Percentiles rank a stretch among this genome's conserved stretches.
Evolutionary conservation across 768 basidiomycete species (phyloP).

Genomic region (Lanmaoa rubissima): DNA sequence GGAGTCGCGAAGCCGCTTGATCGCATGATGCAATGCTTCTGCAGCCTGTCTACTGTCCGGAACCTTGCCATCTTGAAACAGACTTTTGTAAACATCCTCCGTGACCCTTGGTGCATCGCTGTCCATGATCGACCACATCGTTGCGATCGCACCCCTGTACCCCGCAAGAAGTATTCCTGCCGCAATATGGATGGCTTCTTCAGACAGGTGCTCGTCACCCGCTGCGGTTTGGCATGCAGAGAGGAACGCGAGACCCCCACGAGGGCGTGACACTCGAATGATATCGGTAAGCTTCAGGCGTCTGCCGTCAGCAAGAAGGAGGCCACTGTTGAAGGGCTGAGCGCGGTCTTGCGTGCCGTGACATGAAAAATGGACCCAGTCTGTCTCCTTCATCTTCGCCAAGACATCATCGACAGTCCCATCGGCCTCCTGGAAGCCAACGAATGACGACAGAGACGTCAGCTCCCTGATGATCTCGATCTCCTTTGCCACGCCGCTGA

Average conservation of each 20-base stretch:
- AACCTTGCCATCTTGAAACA: no score
- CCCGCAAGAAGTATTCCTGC: no score
- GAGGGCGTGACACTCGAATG: neutral
- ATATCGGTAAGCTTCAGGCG: neutral
- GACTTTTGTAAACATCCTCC: no score
- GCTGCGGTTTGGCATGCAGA: neutral
- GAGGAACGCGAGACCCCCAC: conserved; percentile 27
- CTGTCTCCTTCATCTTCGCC: neutral
- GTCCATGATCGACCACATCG: no score
- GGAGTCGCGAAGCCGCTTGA: neutral
- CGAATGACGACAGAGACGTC: neutral
- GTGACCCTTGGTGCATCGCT: no score
- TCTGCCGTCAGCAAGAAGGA: conserved; percentile 11
- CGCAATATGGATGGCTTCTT: neutral
- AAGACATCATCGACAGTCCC: neutral
- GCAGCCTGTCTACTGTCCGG: no score
- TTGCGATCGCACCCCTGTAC: no score
- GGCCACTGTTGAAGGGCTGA: conserved; percentile 21
- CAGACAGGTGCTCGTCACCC: neutral
- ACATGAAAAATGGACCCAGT: conserved; percentile 31
- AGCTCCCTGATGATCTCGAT: conserved; percentile 18
- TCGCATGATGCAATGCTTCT: neutral
- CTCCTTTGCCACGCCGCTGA: conserved; percentile 6
- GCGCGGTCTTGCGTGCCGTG: conserved; percentile 25
- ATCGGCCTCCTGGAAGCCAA: neutral